These are phyloP conservation scores for Pseudocercospora cruenta DNA, from an alignment of 2,329 filamentous ascomycete genomes.

Conservation along the genomic window DNA sequence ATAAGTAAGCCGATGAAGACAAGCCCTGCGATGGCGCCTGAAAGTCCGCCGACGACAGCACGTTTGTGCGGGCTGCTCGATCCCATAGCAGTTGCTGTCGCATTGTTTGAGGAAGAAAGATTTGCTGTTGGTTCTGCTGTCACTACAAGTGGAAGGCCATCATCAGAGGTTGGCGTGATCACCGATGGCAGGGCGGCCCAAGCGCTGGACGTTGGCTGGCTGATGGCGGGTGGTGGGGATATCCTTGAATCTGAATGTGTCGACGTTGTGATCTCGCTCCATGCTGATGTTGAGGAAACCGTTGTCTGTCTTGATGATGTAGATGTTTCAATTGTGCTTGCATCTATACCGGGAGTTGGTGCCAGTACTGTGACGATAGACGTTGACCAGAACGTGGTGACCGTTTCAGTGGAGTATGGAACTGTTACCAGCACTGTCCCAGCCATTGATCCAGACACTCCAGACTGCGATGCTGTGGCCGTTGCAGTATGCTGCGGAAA, in stretches of 20 bases:
- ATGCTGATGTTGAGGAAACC: background rate
- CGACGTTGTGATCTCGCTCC: background rate
- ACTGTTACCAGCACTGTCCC: conserved; percentile 5
- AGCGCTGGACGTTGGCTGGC: conserved; percentile 3
- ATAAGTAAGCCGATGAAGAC: conserved; percentile 35
- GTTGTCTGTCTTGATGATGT: background rate
- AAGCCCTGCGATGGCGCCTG: conserved; percentile 37
- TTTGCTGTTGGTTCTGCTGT: background rate
- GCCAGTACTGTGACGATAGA: conserved; percentile 8
- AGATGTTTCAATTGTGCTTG: background rate
- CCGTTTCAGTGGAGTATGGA: conserved; percentile 6
- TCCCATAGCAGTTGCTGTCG: conserved; percentile 17
- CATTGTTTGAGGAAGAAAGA: conserved; percentile 10
- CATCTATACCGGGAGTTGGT: background rate
- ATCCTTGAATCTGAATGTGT: background rate
- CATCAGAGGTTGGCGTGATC: background rate
- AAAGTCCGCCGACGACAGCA: conserved; percentile 37
- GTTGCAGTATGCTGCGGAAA: conserved; percentile 1
- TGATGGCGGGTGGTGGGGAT: background rate
- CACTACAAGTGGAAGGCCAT: background rate
- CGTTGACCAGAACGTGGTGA: conserved; percentile 9
- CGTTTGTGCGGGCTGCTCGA: conserved; percentile 28
- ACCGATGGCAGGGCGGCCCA: conserved; percentile 4
- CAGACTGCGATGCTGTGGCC: background rate
- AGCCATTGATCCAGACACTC: conserved; percentile 16